Evolutionary conservation across 306 rosid species (phyloP), one percentile per base, ranked within the genome.

Genomic region (Vigna trinervia): DNA sequence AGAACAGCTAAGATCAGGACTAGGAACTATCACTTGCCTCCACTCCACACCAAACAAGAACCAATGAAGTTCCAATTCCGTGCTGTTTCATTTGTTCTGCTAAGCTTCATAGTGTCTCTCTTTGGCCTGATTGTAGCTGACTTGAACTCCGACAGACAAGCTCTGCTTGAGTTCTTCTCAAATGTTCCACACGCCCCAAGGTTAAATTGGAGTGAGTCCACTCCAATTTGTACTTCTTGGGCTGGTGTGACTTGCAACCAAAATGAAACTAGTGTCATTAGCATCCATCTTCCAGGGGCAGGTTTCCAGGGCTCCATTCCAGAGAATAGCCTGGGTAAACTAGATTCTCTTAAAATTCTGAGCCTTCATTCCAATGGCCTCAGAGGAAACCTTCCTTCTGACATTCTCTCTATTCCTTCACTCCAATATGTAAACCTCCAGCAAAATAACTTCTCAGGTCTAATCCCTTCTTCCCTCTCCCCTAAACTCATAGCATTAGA

Each of bases 291-390:
- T 74, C 96, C 96, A 5, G 92, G 86, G 7, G 17, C 83, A 63
- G 90, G 90, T 60, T 83, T 91, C 28, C 56, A 58, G 3, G 93
- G 96, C 28, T 52, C 84, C 15, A 82, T 91, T 81, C 96, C 88
- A 64, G 57, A 53, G 8, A 86, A 91, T 45, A 87, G 73, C 77
- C 8, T 91, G 28, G 89, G 88, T 47, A 89, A 83, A 88, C 87
- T 91, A 19, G 80, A 83, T 79, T 76, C 89, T 3, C 88, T 91
- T 41, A 81, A 67, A 81, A 74, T 80, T 66, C 79, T 91, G 11
- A 91, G 93, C 81, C 93, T 91, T 53, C 91, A 84, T 60, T 86
- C 87, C 76, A 91, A 91, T 75, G 75, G 76, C 41, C 90, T 91
- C 57, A 50, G 34, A 78, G 96, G 93, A 79, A 81, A 74, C 59